Conservation (phyloP, 2,329 filamentous ascomycete species). For the Lachnellula suecica region DNA sequence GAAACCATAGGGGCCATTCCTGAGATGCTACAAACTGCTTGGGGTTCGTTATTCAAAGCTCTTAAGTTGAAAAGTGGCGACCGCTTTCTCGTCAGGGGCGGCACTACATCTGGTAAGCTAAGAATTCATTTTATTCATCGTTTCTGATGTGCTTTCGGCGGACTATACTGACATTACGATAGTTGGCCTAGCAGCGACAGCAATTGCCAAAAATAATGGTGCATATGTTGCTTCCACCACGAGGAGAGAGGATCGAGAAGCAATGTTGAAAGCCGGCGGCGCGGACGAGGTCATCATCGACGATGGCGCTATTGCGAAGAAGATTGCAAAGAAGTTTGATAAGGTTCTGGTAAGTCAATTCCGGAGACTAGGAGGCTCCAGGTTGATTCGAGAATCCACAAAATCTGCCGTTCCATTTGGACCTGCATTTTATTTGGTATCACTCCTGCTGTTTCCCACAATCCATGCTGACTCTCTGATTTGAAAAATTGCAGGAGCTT, state of each 20-base stretch:
- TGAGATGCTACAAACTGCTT: constrained; percentile 52
- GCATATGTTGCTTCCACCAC: constrained; percentile 41
- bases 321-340: constrained; percentile 39
- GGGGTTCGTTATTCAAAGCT: constrained; percentile 40
- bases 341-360: no score
- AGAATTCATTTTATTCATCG: no score
- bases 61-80: constrained; percentile 40
- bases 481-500: no score
- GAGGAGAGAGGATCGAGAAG: constrained; percentile 35
- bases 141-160: no score
- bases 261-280: constrained; percentile 38
- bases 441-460: no score
- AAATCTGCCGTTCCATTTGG: no score
- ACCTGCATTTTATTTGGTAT: no score
- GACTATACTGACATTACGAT: background rate
- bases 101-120: constrained; percentile 39
- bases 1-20: constrained; percentile 44
- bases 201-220: constrained; percentile 42
- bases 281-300: constrained; percentile 45
- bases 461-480: no score
- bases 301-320: constrained; percentile 37
- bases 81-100: constrained; percentile 46
- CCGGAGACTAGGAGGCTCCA: no score
- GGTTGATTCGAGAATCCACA: no score
- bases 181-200: constrained; percentile 45